Evolutionary conservation across 2,329 filamentous ascomycete species (phyloP), one percentile per base, ranked within the genome.

Genomic region (Epichloe uncinata): DNA sequence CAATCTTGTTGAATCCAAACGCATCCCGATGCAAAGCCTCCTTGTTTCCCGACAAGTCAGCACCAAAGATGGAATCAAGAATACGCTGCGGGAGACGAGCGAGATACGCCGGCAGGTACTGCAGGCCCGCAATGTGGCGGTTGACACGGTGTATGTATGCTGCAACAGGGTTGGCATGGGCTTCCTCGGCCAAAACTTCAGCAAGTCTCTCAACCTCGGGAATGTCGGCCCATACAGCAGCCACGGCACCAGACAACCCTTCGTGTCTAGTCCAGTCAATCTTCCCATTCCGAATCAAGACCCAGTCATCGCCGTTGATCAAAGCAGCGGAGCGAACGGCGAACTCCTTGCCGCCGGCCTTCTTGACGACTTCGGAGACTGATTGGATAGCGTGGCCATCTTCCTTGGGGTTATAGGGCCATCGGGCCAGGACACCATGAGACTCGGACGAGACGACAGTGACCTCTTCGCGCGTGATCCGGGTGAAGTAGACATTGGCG

Each of bases 121-220:
- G 73, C 38, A 96, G 73, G 56, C 96, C 93, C 43, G 79, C 73
- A 13, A 88, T 59, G 62, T 98, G 93, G 43, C 93, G 85, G 55
- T 78, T 84, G 13, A 95, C 74, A 13, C 93, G 84, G 67, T 96
- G 89, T 30, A 91, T 69, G 61, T 95, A 98, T n/a, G 93, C 93
- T 11, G 78, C 73, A 5, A 87, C 60, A 3, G 87, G 74, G 61
- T 85, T 95, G 60, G 84, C 85, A 61, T 95, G 85, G 4, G 87
- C 85, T 67, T 98, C 91, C 22, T 86, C 79, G 56, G 95, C 85
- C 7, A 97, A 73, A 33, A 88, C 86, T 63, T 86, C 83, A 5
- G 82, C 88, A 45, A 96, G 72, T 47, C 81, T 77, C 61, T 90
- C 85, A 15, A 78, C 77, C 56, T 84, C 80, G 12, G 84, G 82